Evolutionary conservation across 441 rosid species (phyloP).

Genomic region (Adansonia grandidieri): DNA sequence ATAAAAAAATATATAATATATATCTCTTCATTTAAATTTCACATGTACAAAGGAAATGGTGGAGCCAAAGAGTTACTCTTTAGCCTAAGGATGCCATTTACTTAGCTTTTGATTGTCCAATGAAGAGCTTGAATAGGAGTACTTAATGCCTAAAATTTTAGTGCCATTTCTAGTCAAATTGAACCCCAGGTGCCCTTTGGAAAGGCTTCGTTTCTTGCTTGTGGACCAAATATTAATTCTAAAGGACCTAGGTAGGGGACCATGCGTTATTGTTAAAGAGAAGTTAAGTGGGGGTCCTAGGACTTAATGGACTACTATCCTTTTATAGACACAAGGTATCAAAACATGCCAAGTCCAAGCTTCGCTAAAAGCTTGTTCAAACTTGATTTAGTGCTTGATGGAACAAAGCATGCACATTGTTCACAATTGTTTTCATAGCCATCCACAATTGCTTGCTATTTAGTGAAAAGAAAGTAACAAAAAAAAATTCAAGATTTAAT

Average conservation of each 20-base stretch:
- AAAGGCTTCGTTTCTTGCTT: constrained; percentile 8
- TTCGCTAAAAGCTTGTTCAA: constrained; percentile 1
- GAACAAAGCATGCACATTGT: not conserved
- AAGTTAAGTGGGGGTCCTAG: not conserved
- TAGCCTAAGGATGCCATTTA: not conserved
- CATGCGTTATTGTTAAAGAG: constrained; percentile 9
- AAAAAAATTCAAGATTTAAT: not conserved
- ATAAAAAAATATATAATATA: no score
- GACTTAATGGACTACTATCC: not conserved
- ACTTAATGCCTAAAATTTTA: constrained; percentile 17
- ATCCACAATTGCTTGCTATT: not conserved
- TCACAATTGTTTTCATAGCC: not conserved
- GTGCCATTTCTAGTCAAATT: constrained; percentile 8
- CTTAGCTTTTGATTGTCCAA: constrained; percentile 8
- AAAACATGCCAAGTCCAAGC: constrained; percentile 16
- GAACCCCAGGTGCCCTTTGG: not conserved
- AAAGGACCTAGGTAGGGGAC: constrained; percentile 28
- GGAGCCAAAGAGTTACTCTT: constrained; percentile 7
- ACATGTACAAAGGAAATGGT: not conserved
- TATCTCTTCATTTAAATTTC: constrained; percentile 9
- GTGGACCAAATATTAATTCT: constrained; percentile 30
- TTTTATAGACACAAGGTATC: not conserved
- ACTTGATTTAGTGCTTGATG: not conserved
- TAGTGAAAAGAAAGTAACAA: not conserved
- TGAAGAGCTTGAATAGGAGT: not conserved